A percentile compares a stretch with the other conserved stretches of the same genome.
Conservation (phyloP, 176 grass and related monocot genomes). For the Rhynchospora tenuis region DNA sequence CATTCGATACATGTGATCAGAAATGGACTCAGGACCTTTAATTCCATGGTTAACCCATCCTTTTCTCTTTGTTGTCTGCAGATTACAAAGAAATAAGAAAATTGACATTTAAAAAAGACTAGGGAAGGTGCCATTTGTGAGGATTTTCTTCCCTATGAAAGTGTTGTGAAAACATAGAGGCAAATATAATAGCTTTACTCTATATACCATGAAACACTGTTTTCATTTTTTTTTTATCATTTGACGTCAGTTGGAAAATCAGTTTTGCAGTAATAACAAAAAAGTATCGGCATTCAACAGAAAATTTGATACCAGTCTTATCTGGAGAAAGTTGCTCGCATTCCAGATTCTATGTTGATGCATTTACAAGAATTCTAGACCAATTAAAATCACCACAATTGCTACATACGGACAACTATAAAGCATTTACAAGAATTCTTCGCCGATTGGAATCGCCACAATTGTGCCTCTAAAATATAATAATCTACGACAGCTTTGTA, state of each 20-base stretch:
- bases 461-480: background rate
- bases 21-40: constrained; percentile 86
- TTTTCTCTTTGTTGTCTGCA: constrained; percentile 91
- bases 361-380: background rate
- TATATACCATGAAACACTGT: background rate
- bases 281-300: background rate
- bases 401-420: background rate
- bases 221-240: background rate
- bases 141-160: background rate
- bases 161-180: background rate
- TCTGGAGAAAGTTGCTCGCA: background rate
- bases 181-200: background rate
- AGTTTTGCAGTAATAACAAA: background rate
- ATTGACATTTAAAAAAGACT: background rate
- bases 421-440: background rate
- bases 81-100: background rate
- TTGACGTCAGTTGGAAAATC: background rate
- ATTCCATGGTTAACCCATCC: constrained; percentile 94
- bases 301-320: background rate
- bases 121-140: background rate
- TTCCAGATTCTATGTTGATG: background rate
- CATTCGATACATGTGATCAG: constrained; percentile 99
- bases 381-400: background rate
- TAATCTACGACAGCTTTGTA: background rate
- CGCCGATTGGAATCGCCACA: background rate